These are phyloP conservation scores for Boehmeria nivea DNA, from an alignment of 306 rosid genomes.

Conservation along the genomic window DNA sequence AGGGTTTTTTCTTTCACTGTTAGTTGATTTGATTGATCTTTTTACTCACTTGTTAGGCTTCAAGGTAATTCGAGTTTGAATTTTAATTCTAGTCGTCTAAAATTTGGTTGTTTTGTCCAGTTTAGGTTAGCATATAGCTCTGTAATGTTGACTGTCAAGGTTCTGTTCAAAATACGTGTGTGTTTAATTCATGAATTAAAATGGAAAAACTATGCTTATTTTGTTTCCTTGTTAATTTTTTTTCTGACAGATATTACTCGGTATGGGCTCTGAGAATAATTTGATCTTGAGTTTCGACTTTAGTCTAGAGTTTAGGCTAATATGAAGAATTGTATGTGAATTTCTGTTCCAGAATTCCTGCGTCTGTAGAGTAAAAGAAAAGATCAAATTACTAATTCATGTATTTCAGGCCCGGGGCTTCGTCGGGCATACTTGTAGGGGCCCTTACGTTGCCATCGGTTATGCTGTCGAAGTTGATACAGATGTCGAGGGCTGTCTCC, in stretches of 20 bases:
- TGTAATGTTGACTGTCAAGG: too few species aligned
- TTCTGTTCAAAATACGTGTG: not conserved
- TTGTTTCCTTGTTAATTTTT: too few species aligned
- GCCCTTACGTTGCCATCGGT: slow-evolving; percentile 69
- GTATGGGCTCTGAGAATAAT: too few species aligned
- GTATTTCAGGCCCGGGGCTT: slow-evolving; percentile 66
- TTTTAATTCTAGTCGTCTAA: too few species aligned
- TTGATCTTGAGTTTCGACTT: too few species aligned
- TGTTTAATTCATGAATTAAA: not conserved
- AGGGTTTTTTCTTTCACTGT: not conserved
- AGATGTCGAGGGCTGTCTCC: slow-evolving; percentile 51
- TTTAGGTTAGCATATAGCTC: too few species aligned
- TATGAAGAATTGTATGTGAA: not conserved
- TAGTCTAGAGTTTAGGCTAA: not conserved
- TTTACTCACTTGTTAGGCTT: too few species aligned
- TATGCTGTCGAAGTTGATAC: slow-evolving; percentile 70
- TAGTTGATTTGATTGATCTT: not conserved
- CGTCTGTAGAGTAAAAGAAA: not conserved
- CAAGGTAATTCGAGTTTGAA: too few species aligned
- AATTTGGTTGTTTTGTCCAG: too few species aligned
- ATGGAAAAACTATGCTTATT: too few species aligned
- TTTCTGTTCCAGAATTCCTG: not conserved
- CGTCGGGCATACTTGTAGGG: slow-evolving; percentile 79
- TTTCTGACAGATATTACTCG: too few species aligned
- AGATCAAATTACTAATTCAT: slow-evolving; percentile 2